Base-by-base conservation (phyloP, 1,284 basidiomycete genomes). In the Puccinia hordei region DNA sequence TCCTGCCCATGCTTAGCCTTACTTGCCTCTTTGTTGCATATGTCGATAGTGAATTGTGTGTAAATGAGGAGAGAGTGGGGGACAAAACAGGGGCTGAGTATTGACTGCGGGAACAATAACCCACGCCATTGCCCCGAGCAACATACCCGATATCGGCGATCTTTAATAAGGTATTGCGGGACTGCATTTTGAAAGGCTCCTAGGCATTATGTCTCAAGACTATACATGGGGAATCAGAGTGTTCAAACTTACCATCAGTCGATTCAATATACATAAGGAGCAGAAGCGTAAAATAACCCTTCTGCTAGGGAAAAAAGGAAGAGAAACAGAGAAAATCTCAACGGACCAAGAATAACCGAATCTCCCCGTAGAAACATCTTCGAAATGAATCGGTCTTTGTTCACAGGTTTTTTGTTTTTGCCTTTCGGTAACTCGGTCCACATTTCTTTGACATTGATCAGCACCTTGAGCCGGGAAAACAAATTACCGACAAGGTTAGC, bases 341-440 rank as follows among this genome's bases (percentile, higher is more conserved):
- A 41, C 61, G 17, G 8, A 96, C 95, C 92, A 80, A 97, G 89
- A 83, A 98, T 95, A 22, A 98, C 95, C 59, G 95, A 97, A 86
- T 97, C 95, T 46, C 95, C 95, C 66, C 87, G 89, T 81, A 94
- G 86, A 86, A 94, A 94, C 91, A 98, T 97, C 87, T 96, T 99
- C 87, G 94, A 97, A 86, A 99, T 97, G 88, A 99, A 99, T 61
- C 97, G 90, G 87, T 99, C 95, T 87, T 97, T 98, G 89, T 99
- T 98, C 82, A 99, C 91, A 2, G 97, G 93, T 87, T 98, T 98
- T 88, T 97, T 97, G 86, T 93, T 94, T 88, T 98, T 99, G 73
- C 94, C 94, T 87, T 98, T 99, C 30, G 97, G 97, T 76, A 92
- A 87, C 86, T 99, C 97, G 38, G 95, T 98, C 97, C 97, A 99